Conservation (phyloP, 169 alveolate species). For the Plasmodium falciparum region DNA sequence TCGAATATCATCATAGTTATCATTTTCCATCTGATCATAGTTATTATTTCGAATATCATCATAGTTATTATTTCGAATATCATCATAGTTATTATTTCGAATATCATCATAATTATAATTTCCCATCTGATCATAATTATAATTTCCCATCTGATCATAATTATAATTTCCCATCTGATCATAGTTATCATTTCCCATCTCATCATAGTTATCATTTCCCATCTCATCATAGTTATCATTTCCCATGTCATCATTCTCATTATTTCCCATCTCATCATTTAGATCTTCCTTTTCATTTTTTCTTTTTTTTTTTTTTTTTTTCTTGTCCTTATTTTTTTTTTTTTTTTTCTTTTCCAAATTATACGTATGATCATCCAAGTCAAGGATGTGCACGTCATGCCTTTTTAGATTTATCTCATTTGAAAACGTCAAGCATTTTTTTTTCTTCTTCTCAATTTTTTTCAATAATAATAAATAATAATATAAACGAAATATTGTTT, state of each 20-base stretch:
- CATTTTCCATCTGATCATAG: too few relatives aligned
- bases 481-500: conserved; percentile 40
- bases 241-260: neutral
- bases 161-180: neutral
- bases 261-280: neutral
- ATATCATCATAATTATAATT: too few relatives aligned
- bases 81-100: too few relatives aligned
- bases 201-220: neutral
- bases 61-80: too few relatives aligned
- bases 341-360: conserved; percentile 8
- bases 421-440: neutral
- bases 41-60: too few relatives aligned
- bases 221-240: neutral
- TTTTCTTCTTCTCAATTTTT: conserved; percentile 55
- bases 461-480: conserved; percentile 29
- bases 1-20: too few relatives aligned
- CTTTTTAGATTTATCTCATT: too few relatives aligned
- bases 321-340: conserved; percentile 4
- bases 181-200: neutral
- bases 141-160: neutral
- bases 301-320: neutral
- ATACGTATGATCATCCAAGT: neutral
- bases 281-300: neutral
- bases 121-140: too few relatives aligned
- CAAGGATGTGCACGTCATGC: neutral